These are phyloP conservation scores for Ulota crispa DNA, from an alignment of 225 moss, liverwort and hornwort genomes.

Conservation along the genomic window DNA sequence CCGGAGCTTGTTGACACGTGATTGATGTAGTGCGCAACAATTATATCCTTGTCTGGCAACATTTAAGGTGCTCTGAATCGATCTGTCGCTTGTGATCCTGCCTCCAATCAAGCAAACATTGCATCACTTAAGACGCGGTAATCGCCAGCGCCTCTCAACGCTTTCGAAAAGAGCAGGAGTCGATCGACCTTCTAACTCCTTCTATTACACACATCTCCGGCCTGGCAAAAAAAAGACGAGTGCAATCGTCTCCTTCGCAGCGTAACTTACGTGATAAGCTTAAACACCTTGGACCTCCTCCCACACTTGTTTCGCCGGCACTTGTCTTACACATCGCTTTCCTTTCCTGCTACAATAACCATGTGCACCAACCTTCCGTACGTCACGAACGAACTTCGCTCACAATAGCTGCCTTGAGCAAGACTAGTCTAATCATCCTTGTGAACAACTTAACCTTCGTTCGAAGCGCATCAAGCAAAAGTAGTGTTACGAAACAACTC, in stretches of 20 bases:
- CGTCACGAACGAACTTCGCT: slow-evolving; percentile 16
- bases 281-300: slow-evolving; percentile 2
- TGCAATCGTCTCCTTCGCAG: slow-evolving; percentile 1
- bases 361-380: slow-evolving; percentile 28
- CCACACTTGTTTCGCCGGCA: slow-evolving; percentile 23
- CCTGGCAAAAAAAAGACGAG: slow-evolving; percentile 7
- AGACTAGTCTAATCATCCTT: not conserved
- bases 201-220: slow-evolving; percentile 7
- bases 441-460: not conserved
- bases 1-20: slow-evolving; percentile 10
- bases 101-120: not conserved
- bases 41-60: not conserved
- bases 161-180: not conserved
- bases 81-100: not conserved
- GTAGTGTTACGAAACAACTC: not conserved
- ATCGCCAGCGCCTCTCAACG: not conserved
- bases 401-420: not conserved
- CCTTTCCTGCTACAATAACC: not conserved
- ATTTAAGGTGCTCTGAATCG: not conserved
- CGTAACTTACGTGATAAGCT: not conserved
- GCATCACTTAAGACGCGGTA: not conserved
- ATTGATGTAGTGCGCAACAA: not conserved
- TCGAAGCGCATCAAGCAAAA: not conserved
- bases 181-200: slow-evolving; percentile 9
- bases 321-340: slow-evolving; percentile 5